phyloP scores from a whole-genome alignment of 2,329 filamentous ascomycete genomes.

The Colletotrichum sp. region DNA sequence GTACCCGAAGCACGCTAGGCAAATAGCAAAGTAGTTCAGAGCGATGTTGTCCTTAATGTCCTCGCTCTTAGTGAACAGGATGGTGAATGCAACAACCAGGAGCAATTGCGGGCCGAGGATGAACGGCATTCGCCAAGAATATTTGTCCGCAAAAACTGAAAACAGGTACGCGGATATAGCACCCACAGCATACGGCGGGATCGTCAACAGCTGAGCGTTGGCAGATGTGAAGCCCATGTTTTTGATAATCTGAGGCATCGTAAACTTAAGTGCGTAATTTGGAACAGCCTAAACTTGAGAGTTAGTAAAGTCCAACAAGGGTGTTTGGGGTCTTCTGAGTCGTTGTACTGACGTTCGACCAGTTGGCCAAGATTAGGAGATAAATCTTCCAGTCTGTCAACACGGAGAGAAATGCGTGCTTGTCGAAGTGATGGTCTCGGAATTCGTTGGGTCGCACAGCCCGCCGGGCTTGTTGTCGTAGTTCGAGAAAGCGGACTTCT shows the following conservation, averaged over 20 bases:
- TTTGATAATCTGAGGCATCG: conserved; percentile 42
- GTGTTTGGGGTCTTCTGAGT: background rate
- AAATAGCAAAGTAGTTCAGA: conserved; percentile 48
- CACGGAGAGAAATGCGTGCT: conserved; percentile 39
- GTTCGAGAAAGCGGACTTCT: conserved; percentile 44
- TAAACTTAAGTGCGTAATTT: conserved; percentile 37
- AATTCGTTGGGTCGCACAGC: conserved; percentile 26
- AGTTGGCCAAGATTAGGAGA: conserved; percentile 45
- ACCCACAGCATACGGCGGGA: conserved; percentile 40
- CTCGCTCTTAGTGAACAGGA: conserved; percentile 39
- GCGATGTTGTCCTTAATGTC: conserved; percentile 43
- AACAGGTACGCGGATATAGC: conserved; percentile 35
- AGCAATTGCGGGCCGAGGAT: conserved; percentile 37
- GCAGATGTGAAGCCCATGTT: conserved; percentile 44
- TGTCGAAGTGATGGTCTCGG: conserved; percentile 35
- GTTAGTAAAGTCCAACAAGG: background rate
- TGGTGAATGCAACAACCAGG: conserved; percentile 38
- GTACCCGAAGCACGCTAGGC: conserved; percentile 40
- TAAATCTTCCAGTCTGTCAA: conserved; percentile 53
- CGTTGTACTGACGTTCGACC: conserved; percentile 38
- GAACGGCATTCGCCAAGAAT: conserved; percentile 43
- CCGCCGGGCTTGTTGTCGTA: conserved; percentile 38
- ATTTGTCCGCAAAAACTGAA: conserved; percentile 39
- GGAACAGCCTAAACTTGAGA: conserved; percentile 25
- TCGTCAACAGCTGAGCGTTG: conserved; percentile 34